phyloP scores from a whole-genome alignment of 331 rosid species.

The Prunus yedoensis region DNA sequence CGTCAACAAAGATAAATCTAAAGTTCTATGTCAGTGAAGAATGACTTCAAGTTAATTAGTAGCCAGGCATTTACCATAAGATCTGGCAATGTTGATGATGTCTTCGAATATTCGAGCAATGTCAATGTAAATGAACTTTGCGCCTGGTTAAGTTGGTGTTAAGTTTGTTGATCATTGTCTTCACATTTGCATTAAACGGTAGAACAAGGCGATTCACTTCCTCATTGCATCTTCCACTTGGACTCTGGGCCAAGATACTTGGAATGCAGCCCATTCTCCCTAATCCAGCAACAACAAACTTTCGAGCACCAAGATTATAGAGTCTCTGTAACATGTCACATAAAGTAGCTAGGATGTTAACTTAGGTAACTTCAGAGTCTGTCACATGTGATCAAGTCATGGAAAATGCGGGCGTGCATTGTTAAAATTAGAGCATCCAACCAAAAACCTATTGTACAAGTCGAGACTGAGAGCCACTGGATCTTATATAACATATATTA shows the following conservation, averaged over 20 bases:
- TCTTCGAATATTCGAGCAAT: slow-evolving; percentile 50
- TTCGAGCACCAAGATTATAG: slow-evolving; percentile 86
- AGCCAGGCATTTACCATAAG: slow-evolving; percentile 48
- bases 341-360: background rate
- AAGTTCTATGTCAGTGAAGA: background rate
- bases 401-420: too few species aligned
- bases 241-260: slow-evolving; percentile 69
- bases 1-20: background rate
- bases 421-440: background rate
- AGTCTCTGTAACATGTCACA: slow-evolving; percentile 47
- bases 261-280: slow-evolving; percentile 91
- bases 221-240: slow-evolving; percentile 57
- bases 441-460: background rate
- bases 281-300: slow-evolving; percentile 61
- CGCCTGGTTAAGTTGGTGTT: slow-evolving; percentile 64
- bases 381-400: too few species aligned
- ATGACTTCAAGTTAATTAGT: background rate
- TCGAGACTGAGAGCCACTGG: background rate
- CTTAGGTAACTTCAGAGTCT: background rate
- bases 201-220: slow-evolving; percentile 63
- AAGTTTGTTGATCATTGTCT: slow-evolving; percentile 53
- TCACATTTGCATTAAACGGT: slow-evolving; percentile 70
- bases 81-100: slow-evolving; percentile 48
- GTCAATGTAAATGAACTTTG: slow-evolving; percentile 57
- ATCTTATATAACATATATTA: too few species aligned